Evolutionary conservation across 2,329 filamentous ascomycete species (phyloP).

Genomic region (Incumbomyces delicatus): DNA sequence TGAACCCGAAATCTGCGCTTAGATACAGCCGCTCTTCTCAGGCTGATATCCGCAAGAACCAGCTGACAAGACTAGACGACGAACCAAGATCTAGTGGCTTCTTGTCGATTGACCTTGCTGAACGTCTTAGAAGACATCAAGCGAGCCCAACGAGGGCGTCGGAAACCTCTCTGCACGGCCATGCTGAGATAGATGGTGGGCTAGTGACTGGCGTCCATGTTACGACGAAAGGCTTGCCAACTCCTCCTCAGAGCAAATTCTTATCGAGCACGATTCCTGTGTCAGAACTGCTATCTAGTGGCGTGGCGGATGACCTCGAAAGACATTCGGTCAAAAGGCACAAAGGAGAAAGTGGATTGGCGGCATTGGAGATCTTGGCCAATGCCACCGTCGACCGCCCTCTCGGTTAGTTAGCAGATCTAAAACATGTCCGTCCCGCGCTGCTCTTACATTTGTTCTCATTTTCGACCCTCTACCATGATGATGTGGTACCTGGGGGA

Average conservation of each 20-base stretch:
- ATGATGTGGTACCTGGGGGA: conserved; percentile 53
- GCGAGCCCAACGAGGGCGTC: not conserved
- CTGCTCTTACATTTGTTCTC: conserved; percentile 5
- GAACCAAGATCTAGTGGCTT: conserved; percentile 21
- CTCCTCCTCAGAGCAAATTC: not conserved
- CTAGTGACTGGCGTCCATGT: not conserved
- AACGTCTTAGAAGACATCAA: conserved; percentile 8
- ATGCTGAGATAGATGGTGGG: not conserved
- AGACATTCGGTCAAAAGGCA: conserved; percentile 14
- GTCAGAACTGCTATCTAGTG: not conserved
- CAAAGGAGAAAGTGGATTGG: conserved; percentile 16
- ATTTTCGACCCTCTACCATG: conserved; percentile 58
- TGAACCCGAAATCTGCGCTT: conserved; percentile 15
- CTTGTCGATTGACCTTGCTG: conserved; percentile 15
- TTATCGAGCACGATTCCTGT: not conserved
- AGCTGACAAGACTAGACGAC: conserved; percentile 2
- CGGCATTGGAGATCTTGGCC: conserved; percentile 19
- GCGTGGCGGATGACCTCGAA: not conserved
- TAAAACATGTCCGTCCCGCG: conserved; percentile 1
- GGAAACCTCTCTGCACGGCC: not conserved
- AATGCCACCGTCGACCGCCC: conserved; percentile 19
- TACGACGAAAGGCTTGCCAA: not conserved
- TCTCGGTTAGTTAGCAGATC: conserved; percentile 12
- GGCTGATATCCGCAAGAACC: conserved; percentile 5
- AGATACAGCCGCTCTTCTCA: not conserved